Conservation (phyloP, 140 eudicot species). For the Senecio squalidus region DNA sequence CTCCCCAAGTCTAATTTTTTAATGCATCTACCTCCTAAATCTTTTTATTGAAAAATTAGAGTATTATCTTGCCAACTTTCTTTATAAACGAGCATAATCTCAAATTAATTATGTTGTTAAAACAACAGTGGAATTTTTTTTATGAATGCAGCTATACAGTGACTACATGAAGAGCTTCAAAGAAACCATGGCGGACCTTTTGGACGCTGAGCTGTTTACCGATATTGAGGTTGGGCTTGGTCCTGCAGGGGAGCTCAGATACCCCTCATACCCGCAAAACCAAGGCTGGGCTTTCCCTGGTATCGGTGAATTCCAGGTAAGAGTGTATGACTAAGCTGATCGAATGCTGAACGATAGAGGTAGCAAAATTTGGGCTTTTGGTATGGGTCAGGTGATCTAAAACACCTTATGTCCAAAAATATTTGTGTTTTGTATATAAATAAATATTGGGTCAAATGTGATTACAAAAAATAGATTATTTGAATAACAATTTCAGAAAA, state of each 20-base stretch:
- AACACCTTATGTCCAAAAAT: no score
- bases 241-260: constrained; percentile 93
- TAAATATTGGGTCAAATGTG: no score
- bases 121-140: background rate
- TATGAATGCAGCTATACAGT: constrained; percentile 48
- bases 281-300: constrained; percentile 96
- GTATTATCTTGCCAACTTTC: no score
- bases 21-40: no score
- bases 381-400: no score
- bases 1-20: background rate
- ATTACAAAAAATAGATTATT: no score
- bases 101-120: background rate
- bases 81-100: background rate
- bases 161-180: constrained; percentile 89
- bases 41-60: background rate
- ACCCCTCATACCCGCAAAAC: constrained; percentile 69
- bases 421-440: no score
- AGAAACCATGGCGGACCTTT: constrained; percentile 66
- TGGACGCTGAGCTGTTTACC: constrained; percentile 53
- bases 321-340: constrained; percentile 26
- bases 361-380: no score
- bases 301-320: constrained; percentile 94
- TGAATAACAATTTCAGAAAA: no score
- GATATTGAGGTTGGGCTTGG: constrained; percentile 95
- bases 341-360: no score